phyloP scores from a whole-genome alignment of 108 stramenopile species.

The Fragilaria radians region DNA sequence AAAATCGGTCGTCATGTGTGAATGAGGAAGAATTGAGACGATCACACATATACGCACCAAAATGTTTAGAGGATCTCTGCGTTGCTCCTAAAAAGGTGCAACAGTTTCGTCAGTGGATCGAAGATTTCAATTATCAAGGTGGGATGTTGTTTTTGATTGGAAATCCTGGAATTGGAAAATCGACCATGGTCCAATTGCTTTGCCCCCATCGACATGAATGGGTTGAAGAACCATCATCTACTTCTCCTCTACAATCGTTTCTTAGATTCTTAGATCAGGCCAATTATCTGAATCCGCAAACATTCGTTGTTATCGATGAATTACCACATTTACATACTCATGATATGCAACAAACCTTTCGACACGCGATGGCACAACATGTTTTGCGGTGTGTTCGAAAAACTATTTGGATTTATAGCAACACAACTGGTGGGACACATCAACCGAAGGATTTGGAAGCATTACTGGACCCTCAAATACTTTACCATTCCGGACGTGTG shows the following conservation, averaged over 20 bases:
- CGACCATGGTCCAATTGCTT: conserved; percentile 47
- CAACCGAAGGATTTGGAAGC: conserved; percentile 70
- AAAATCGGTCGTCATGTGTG: too few species aligned
- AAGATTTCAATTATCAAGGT: conserved; percentile 6
- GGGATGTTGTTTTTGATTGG: conserved; percentile 68
- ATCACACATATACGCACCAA: conserved; percentile 59
- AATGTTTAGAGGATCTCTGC: conserved; percentile 40
- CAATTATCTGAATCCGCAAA: conserved; percentile 7
- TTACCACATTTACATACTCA: conserved; percentile 57
- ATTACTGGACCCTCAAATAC: conserved; percentile 34
- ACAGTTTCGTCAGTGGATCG: conserved; percentile 49
- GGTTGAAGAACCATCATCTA: conserved; percentile 30
- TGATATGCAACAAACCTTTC: conserved; percentile 46
- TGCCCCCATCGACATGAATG: conserved; percentile 56
- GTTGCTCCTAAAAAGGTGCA: conserved; percentile 83
- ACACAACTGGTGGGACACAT: conserved; percentile 77
- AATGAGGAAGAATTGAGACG: too few species aligned
- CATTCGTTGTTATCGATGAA: conserved; percentile 66
- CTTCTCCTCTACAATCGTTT: conserved; percentile 48
- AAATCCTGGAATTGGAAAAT: conserved; percentile 74
- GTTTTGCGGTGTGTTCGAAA: background rate
- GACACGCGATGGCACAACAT: background rate
- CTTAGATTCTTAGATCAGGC: conserved; percentile 48
- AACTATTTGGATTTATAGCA: conserved; percentile 52
- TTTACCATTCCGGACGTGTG: conserved; percentile 38